phyloP scores from a whole-genome alignment of 2,329 filamentous ascomycete species.

The Exophiala viscosa region DNA sequence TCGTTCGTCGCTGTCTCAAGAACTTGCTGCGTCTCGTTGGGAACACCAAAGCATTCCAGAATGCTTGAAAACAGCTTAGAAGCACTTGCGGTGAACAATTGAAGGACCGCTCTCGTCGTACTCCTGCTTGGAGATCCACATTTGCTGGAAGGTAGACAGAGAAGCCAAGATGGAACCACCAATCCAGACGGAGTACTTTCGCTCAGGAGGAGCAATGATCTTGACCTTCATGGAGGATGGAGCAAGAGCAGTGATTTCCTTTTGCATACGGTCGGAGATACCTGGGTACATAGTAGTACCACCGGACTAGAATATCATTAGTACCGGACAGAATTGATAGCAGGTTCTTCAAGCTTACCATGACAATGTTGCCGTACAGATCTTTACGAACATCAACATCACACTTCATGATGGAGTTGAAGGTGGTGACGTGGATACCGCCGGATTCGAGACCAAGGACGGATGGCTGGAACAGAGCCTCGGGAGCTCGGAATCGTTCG shows the following conservation, averaged over 20 bases:
- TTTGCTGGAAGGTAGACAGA: constrained; percentile 99
- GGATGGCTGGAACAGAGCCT: constrained; percentile 98
- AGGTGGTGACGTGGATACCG: constrained; percentile 99
- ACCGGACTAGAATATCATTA: constrained; percentile 68
- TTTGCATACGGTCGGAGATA: constrained; percentile 99
- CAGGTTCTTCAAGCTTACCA: constrained; percentile 63
- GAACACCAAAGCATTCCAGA: constrained; percentile 15
- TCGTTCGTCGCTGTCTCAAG: constrained; percentile 23
- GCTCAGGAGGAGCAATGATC: constrained; percentile 99
- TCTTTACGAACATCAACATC: constrained; percentile 99
- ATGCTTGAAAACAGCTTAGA: constrained; percentile 60
- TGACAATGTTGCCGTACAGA: constrained; percentile 99
- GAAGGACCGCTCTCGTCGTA: constrained; percentile 99
- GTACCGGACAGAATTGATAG: constrained; percentile 21
- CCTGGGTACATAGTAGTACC: constrained; percentile 99
- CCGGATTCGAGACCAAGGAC: constrained; percentile 97
- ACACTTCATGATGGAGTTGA: constrained; percentile 99
- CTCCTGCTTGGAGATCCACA: constrained; percentile 99
- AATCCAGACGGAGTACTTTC: constrained; percentile 99
- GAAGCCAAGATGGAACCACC: constrained; percentile 99
- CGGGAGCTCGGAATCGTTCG: constrained; percentile 99
- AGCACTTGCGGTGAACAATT: constrained; percentile 99
- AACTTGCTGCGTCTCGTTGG: constrained; percentile 19
- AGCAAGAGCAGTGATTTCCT: constrained; percentile 99
- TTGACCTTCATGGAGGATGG: constrained; percentile 99